phyloP scores from a whole-genome alignment of 805 yeast genomes.

The Trichomonascus vanleenenianus region DNA sequence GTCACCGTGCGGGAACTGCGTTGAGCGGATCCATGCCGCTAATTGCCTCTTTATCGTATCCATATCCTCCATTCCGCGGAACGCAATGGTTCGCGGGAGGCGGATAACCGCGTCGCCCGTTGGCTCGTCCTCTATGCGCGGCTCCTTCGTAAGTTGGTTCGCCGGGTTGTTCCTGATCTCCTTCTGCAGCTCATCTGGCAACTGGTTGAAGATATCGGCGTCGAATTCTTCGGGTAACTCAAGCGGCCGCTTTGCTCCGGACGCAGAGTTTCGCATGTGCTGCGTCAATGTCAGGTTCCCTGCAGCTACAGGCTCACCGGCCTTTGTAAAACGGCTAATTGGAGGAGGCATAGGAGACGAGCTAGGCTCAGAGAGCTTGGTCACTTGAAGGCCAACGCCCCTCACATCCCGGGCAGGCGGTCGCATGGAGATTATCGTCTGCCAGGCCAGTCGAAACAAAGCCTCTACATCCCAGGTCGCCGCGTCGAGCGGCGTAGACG shows the following conservation, averaged over 20 bases:
- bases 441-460: slow-evolving; percentile 51
- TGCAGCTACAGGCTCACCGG: neutral
- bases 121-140: neutral
- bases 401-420: slow-evolving; percentile 63
- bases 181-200: slow-evolving; percentile 58
- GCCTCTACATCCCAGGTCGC: slow-evolving; percentile 54
- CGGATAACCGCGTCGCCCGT: neutral
- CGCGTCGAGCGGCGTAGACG: slow-evolving; percentile 51
- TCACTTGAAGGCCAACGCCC: slow-evolving; percentile 69
- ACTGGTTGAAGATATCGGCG: slow-evolving; percentile 51
- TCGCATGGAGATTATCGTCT: slow-evolving; percentile 46
- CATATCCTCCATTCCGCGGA: slow-evolving; percentile 30
- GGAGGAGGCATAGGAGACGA: neutral
- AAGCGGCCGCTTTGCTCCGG: neutral
- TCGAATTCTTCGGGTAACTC: slow-evolving; percentile 36
- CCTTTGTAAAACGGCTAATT: neutral
- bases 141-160: neutral
- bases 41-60: slow-evolving; percentile 30
- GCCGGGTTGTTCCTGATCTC: slow-evolving; percentile 38
- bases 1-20: slow-evolving; percentile 29
- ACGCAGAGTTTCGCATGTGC: neutral
- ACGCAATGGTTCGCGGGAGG: slow-evolving; percentile 22
- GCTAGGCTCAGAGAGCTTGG: slow-evolving; percentile 35
- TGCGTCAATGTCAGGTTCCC: neutral
- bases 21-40: slow-evolving; percentile 30